Evolutionary conservation across 1,284 basidiomycete species (phyloP).

Genomic region (Veloporphyrellus conicus): DNA sequence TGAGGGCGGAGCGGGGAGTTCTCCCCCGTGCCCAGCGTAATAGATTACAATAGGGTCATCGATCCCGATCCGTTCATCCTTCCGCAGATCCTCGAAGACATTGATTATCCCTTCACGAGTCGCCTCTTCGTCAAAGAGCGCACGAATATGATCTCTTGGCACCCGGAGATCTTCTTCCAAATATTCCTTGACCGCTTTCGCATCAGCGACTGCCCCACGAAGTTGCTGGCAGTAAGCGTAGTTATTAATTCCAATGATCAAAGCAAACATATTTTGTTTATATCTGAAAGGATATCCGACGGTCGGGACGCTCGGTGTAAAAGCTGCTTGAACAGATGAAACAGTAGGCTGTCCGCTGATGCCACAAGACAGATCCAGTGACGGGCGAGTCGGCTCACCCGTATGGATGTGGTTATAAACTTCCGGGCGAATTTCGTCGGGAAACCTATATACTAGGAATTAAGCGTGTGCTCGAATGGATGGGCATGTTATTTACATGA

Average conservation of each 20-base stretch:
- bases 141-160: slow-evolving; percentile 49
- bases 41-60: slow-evolving; percentile 61
- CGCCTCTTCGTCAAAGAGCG: slow-evolving; percentile 49
- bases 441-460: not conserved
- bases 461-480: not conserved
- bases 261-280: slow-evolving; percentile 41
- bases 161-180: slow-evolving; percentile 48
- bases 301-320: not conserved
- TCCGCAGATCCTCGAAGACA: slow-evolving; percentile 46
- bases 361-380: not conserved
- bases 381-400: not conserved
- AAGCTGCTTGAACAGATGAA: not conserved
- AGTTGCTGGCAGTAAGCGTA: slow-evolving; percentile 56
- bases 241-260: slow-evolving; percentile 56
- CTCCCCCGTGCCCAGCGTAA: slow-evolving; percentile 61
- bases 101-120: slow-evolving; percentile 53
- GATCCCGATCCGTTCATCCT: slow-evolving; percentile 48
- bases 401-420: not conserved
- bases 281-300: not conserved
- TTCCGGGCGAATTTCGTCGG: not conserved
- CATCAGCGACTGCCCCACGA: slow-evolving; percentile 54
- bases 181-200: slow-evolving; percentile 48
- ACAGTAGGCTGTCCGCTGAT: not conserved
- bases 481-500: too few species aligned
- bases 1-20: slow-evolving; percentile 43